A percentile compares a stretch with the other conserved stretches of the same genome.
Conservation (phyloP, 1,139 yeast species). For the Pichia sp. region DNA sequence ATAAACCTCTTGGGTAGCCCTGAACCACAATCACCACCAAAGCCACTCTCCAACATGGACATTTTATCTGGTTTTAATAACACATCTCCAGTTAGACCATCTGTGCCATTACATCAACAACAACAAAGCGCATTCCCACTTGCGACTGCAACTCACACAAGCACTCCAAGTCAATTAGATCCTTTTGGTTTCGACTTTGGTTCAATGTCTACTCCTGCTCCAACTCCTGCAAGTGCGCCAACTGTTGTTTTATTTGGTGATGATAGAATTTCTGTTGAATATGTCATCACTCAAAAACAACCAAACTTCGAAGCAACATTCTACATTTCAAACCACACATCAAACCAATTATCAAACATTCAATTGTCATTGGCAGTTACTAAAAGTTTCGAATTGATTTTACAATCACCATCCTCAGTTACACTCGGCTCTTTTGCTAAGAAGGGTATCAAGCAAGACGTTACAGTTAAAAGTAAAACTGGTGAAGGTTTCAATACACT, state of each 20-base stretch:
- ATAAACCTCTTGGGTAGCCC: slow-evolving; percentile 37
- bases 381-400: slow-evolving; percentile 59
- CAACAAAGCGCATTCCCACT: slow-evolving; percentile 6
- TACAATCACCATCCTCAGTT: slow-evolving; percentile 70
- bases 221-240: slow-evolving; percentile 36
- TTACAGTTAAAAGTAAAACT: slow-evolving; percentile 54
- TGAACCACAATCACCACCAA: slow-evolving; percentile 15
- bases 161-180: slow-evolving; percentile 36
- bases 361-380: slow-evolving; percentile 84
- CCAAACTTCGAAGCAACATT: slow-evolving; percentile 39
- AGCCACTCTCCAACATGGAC: slow-evolving; percentile 17
- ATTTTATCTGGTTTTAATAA: slow-evolving; percentile 19
- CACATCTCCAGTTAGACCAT: slow-evolving; percentile 11
- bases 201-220: slow-evolving; percentile 18
- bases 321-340: slow-evolving; percentile 46
- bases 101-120: slow-evolving; percentile 1
- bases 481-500: slow-evolving; percentile 41
- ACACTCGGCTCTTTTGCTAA: slow-evolving; percentile 48
- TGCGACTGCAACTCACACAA: slow-evolving; percentile 3
- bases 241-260: slow-evolving; percentile 43
- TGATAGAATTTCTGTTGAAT: slow-evolving; percentile 50
- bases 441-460: slow-evolving; percentile 59
- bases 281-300: slow-evolving; percentile 40
- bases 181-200: slow-evolving; percentile 54
- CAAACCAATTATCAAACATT: slow-evolving; percentile 49